Evolutionary conservation across 768 basidiomycete genomes (phyloP).

Genomic region (Rhizopogon salebrosus): DNA sequence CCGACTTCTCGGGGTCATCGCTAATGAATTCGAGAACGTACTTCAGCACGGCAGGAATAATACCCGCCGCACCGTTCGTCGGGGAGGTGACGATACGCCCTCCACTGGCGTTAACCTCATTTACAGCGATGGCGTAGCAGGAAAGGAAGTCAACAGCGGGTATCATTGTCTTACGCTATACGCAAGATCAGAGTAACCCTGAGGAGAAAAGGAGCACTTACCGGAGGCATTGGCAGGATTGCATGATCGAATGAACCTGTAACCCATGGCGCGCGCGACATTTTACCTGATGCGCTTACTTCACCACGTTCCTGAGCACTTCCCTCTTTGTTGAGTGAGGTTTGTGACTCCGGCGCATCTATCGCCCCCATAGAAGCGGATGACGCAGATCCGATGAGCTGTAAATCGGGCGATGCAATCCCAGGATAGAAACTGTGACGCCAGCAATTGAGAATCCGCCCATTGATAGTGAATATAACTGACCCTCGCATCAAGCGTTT

Average conservation of each 20-base stretch:
- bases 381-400: slow-evolving; percentile 29
- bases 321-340: not conserved
- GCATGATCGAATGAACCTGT: slow-evolving; percentile 78
- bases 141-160: slow-evolving; percentile 92
- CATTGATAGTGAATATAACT: slow-evolving; percentile 7
- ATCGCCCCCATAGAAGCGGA: slow-evolving; percentile 15
- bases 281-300: not conserved
- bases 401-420: slow-evolving; percentile 30
- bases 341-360: slow-evolving; percentile 17
- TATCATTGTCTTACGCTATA: slow-evolving; percentile 76
- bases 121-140: slow-evolving; percentile 92
- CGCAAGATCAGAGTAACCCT: slow-evolving; percentile 3
- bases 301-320: slow-evolving; percentile 1
- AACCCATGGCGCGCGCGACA: slow-evolving; percentile 37
- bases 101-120: slow-evolving; percentile 91
- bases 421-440: slow-evolving; percentile 44
- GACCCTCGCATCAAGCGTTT: slow-evolving; percentile 86
- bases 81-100: slow-evolving; percentile 94
- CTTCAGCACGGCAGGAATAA: slow-evolving; percentile 90
- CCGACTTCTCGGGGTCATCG: slow-evolving; percentile 84
- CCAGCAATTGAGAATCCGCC: slow-evolving; percentile 17
- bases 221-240: slow-evolving; percentile 76
- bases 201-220: slow-evolving; percentile 30
- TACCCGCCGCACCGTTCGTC: slow-evolving; percentile 90
- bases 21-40: slow-evolving; percentile 90